Evolutionary conservation across 331 rosid genomes (phyloP).

Genomic region (Malus hybrid): DNA sequence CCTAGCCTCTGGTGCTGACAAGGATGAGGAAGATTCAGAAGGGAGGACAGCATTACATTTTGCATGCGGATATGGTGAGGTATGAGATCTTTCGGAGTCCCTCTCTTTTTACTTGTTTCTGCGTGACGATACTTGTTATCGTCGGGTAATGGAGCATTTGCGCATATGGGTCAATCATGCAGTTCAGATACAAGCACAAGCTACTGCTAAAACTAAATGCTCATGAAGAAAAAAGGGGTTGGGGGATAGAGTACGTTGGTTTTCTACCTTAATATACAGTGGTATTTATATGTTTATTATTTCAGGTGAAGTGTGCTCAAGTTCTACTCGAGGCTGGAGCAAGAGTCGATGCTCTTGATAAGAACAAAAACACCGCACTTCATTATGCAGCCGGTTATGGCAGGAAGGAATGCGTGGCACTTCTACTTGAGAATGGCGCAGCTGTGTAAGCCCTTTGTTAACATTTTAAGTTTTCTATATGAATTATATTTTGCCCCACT

Average conservation of each 20-base stretch:
- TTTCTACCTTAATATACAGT: background rate
- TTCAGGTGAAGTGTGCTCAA: slow-evolving; percentile 90
- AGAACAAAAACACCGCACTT: slow-evolving; percentile 92
- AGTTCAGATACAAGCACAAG: background rate
- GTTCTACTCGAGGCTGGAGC: slow-evolving; percentile 93
- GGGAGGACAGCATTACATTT: slow-evolving; percentile 98
- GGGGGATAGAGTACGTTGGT: background rate
- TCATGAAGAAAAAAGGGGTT: background rate
- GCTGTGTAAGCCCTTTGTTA: slow-evolving; percentile 62
- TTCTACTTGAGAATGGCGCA: slow-evolving; percentile 83
- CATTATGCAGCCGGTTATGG: slow-evolving; percentile 99
- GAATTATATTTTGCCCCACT: background rate
- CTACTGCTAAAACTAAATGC: background rate
- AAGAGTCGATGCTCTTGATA: slow-evolving; percentile 88
- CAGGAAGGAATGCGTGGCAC: slow-evolving; percentile 90
- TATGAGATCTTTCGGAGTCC: slow-evolving; percentile 22
- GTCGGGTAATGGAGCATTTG: background rate
- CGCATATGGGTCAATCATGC: background rate
- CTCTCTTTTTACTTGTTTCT: background rate
- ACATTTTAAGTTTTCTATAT: background rate
- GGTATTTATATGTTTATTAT: slow-evolving; percentile 7
- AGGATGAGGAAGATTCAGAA: slow-evolving; percentile 94
- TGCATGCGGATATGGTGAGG: slow-evolving; percentile 99
- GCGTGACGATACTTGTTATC: background rate
- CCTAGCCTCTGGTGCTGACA: slow-evolving; percentile 77